Base-by-base conservation (phyloP, 768 basidiomycete genomes). In the Serendipita vermifera region DNA sequence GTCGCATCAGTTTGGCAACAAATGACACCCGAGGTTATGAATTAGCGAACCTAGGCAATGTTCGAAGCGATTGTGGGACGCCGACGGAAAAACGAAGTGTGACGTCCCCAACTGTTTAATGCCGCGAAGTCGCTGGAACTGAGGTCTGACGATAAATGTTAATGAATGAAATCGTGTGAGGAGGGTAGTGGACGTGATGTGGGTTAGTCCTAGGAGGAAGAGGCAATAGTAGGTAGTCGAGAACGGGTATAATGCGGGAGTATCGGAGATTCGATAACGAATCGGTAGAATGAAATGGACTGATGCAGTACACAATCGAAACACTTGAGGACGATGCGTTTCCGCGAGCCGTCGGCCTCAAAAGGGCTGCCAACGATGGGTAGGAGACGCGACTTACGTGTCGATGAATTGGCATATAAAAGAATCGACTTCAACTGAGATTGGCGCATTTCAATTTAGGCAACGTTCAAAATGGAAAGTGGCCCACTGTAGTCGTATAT, bases 61-160 rank as follows among this genome's bases (percentile, higher is more conserved):
- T 61, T 90, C 87, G 61, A 91, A 89, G 0, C 88, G 77, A 57
- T 81, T 88, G 62, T 90, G 88, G 0, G 83, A 76, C 0, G 84
- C 88, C 1, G 84, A 77, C 0, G 82, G 79, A 78, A 83, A 90
- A 27, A 90, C 83, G 59, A 77, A 79, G 60, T 79, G 82, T 0
- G 83, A 77, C 3, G 83, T 78, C 0, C 88, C 88, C 5, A 91
- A 78, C 63, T 91, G 88, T 60, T 89, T 88, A 62, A 91, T 76
- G 56, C 76, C 68, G 31, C 87, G 75, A 40, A 91, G 72, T 2
- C 88, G 76, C 62, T 91, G 88, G 62, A 90, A 89, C 46, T 86
- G 81, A 56, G 72, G 74, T 5, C 84, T 87, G 62, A 3, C n/a
- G 22, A 60, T 39, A 54, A 15, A 13, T 20, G 24, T 43, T 5